Conservation (phyloP, 805 yeast genomes). For the Candida ovalis region DNA sequence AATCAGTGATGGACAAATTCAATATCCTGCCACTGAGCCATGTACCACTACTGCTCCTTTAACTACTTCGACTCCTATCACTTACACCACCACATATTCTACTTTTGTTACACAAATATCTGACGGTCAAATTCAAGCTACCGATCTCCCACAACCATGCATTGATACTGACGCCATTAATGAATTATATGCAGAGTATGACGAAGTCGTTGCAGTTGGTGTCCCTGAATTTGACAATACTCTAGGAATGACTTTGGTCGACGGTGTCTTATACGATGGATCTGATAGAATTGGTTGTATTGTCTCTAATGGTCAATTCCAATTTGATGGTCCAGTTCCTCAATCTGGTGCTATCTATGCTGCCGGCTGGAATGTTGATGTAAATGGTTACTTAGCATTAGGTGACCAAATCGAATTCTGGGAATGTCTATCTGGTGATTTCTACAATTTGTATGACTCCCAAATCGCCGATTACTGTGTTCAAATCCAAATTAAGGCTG, state of each 20-base stretch:
- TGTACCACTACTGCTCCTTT: conserved; percentile 35
- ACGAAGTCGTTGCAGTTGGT: conserved; percentile 79
- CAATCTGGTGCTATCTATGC: conserved; percentile 80
- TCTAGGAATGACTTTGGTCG: conserved; percentile 34
- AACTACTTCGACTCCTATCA: conserved; percentile 24
- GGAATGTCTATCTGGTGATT: conserved; percentile 71
- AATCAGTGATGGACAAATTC: neutral
- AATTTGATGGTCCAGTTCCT: conserved; percentile 70
- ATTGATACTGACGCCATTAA: conserved; percentile 51
- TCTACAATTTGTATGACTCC: conserved; percentile 75
- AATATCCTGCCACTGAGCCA: neutral
- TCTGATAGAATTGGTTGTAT: conserved; percentile 65
- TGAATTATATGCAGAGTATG: conserved; percentile 57
- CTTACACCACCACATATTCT: conserved; percentile 9
- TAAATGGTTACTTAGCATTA: conserved; percentile 29
- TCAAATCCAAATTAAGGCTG: neutral
- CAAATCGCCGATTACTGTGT: conserved; percentile 49
- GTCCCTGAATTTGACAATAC: conserved; percentile 79
- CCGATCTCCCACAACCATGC: conserved; percentile 27
- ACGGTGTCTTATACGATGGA: conserved; percentile 40
- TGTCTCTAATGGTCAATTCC: conserved; percentile 74
- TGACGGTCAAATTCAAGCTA: conserved; percentile 46
- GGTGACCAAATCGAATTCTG: conserved; percentile 41
- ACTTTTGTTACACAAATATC: conserved; percentile 23
- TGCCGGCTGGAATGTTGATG: conserved; percentile 53